These are phyloP conservation scores for Penicillium salamii DNA, from an alignment of 495 filamentous ascomycete genomes.

Conservation along the genomic window DNA sequence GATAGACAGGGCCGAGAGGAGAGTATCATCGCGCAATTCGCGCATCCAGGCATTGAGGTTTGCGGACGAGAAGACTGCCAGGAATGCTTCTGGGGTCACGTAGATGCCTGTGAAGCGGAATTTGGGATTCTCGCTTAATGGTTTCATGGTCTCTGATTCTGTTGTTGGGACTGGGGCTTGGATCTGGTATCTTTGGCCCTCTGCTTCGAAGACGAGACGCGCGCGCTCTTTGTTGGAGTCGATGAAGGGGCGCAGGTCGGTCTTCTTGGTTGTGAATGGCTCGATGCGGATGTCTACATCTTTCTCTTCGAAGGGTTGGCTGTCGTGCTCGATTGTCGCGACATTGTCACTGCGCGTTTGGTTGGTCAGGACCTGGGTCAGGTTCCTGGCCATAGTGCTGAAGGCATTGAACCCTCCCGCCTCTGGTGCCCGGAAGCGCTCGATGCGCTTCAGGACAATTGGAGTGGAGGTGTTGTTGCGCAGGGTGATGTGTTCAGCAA, in stretches of 20 bases:
- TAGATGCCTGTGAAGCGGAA: conserved; percentile 72
- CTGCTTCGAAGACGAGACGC: conserved; percentile 60
- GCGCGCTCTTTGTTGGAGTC: conserved; percentile 51
- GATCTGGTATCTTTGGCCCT: conserved; percentile 59
- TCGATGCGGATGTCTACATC: conserved; percentile 55
- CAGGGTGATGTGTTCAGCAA: conserved; percentile 60
- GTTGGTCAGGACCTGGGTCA: conserved; percentile 50
- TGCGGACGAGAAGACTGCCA: conserved; percentile 75
- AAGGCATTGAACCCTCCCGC: conserved; percentile 38
- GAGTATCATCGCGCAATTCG: conserved; percentile 60
- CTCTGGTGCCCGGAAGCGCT: conserved; percentile 62
- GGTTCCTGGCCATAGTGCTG: conserved; percentile 42
- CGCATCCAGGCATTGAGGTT: conserved; percentile 79
- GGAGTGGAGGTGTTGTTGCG: conserved; percentile 81
- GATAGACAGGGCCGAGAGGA: conserved; percentile 80
- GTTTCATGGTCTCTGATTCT: conserved; percentile 54
- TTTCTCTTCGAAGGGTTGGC: conserved; percentile 52
- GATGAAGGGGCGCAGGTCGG: conserved; percentile 49
- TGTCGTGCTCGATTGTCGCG: conserved; percentile 46
- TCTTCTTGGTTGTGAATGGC: conserved; percentile 56
- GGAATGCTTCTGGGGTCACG: conserved; percentile 56
- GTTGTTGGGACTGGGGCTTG: conserved; percentile 56
- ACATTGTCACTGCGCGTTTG: conserved; percentile 37
- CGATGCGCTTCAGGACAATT: conserved; percentile 69
- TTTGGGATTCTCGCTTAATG: conserved; percentile 52